Base-by-base conservation (phyloP, 31 red algal genomes). In the Odonthalia washingtoniensis region DNA sequence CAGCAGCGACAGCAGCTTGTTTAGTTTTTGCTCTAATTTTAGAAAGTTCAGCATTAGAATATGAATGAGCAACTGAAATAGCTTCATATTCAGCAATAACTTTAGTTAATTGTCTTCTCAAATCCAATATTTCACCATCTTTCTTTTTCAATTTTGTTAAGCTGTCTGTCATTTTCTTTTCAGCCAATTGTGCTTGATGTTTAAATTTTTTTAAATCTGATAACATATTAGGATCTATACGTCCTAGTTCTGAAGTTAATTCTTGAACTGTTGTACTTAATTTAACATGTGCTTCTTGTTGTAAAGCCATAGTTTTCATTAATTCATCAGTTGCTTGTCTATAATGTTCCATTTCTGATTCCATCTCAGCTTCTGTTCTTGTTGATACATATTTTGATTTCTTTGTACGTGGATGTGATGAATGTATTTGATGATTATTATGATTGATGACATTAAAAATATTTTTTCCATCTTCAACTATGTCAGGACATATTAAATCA, bases 31-130 rank as follows among this genome's bases (percentile, higher is more conserved):
- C 87, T 28, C 88, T 41, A 66, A 91, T 91, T 40, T 74, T 67
- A 1, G 88, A 91, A 45, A 91, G 32, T 42, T 91, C 88, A 9
- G 88, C 88, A 74, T 91, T 91, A 18, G 88, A 91, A 65, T 91
- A 91, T 36, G 88, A 91, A 70, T 91, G 88, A 16, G 88, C 88
- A 26, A 85, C 60, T 17, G 88, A 91, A 35, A 91, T 72, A 60
- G 88, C 88, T 46, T 91, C 80, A 73, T 91, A 91, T 31, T 91
- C 88, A 1, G 88, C 88, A 24, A 91, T 32, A 4, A 91, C 88
- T 44, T 91, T 91, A 5, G 72, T 91, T 4, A 85, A 45, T 67
- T 91, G 88, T 45, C 68, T 83, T 45, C 83, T 83, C 72, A 91
- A 72, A 30, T 84, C 79, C 12, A 34, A 41, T 37, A 91, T 75